Evolutionary conservation across 805 yeast genomes (phyloP).

Genomic region (Blastobotrys muscicola): DNA sequence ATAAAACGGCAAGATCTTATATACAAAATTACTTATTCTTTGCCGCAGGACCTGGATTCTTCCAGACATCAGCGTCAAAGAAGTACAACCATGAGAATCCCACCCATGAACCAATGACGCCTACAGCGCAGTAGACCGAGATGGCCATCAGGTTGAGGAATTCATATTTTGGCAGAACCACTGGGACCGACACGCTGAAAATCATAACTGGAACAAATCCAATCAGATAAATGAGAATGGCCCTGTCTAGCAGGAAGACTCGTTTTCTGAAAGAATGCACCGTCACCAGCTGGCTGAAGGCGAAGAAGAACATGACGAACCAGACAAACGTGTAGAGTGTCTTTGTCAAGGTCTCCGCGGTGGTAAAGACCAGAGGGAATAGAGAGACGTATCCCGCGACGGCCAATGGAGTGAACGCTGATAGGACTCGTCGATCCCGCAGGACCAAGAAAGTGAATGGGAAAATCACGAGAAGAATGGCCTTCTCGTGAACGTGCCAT

Average conservation of each 20-base stretch:
- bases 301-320: conserved; percentile 67
- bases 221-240: conserved; percentile 54
- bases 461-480: conserved; percentile 77
- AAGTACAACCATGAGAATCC: conserved; percentile 85
- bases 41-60: background rate
- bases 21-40: background rate
- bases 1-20: too few species aligned
- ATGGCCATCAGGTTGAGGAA: conserved; percentile 73
- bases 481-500: conserved; percentile 99
- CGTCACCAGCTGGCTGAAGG: conserved; percentile 46
- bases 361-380: conserved; percentile 76
- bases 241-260: conserved; percentile 58
- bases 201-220: conserved; percentile 59
- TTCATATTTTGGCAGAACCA: conserved; percentile 48
- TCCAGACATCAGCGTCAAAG: conserved; percentile 47
- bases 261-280: conserved; percentile 21
- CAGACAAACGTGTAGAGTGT: conserved; percentile 70
- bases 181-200: conserved; percentile 46
- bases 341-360: conserved; percentile 73
- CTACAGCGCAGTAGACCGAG: conserved; percentile 79
- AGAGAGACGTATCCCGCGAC: conserved; percentile 79
- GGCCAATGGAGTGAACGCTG: conserved; percentile 60
- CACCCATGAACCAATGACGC: conserved; percentile 78
- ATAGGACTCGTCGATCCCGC: conserved; percentile 59
- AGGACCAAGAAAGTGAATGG: conserved; percentile 76